These are phyloP conservation scores for Aspergillus sp. DNA, from an alignment of 2,329 filamentous ascomycete species.

Conservation along the genomic window DNA sequence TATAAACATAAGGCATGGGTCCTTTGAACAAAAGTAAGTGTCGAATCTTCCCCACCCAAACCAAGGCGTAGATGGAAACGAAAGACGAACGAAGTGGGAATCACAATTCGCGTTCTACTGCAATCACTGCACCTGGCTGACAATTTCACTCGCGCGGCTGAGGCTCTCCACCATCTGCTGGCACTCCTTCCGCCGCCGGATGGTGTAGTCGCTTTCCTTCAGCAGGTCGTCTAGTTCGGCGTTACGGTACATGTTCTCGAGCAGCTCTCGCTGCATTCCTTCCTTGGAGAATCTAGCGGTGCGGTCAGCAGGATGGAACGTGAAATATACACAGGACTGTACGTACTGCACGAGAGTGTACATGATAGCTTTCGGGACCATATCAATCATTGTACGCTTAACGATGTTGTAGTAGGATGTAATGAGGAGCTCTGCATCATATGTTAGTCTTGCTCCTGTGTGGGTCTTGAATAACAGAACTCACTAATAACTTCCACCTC, in stretches of 20 bases:
- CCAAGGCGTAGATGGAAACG: slow-evolving; percentile 9
- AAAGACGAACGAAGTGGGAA: slow-evolving; percentile 13
- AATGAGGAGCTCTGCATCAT: slow-evolving; percentile 76
- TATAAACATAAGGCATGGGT: slow-evolving; percentile 17
- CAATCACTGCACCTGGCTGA: slow-evolving; percentile 68
- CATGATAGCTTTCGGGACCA: slow-evolving; percentile 99
- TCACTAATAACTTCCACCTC: slow-evolving; percentile 98
- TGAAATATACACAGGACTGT: neutral
- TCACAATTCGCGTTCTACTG: slow-evolving; percentile 19
- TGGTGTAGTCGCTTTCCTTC: slow-evolving; percentile 97
- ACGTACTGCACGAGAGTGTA: slow-evolving; percentile 90
- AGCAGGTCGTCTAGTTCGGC: slow-evolving; percentile 89
- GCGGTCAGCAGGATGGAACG: slow-evolving; percentile 13
- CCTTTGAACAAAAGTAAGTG: slow-evolving; percentile 6
- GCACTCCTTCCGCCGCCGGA: slow-evolving; percentile 93
- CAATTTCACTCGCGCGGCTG: slow-evolving; percentile 88
- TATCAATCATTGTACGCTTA: slow-evolving; percentile 97
- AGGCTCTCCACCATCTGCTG: slow-evolving; percentile 98
- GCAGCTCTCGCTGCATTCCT: slow-evolving; percentile 94
- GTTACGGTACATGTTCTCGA: slow-evolving; percentile 95
- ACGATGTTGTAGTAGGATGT: slow-evolving; percentile 98
- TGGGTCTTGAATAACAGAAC: slow-evolving; percentile 37
- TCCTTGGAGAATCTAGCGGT: slow-evolving; percentile 79
- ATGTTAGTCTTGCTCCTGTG: slow-evolving; percentile 15
- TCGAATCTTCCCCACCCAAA: slow-evolving; percentile 16